phyloP scores from a whole-genome alignment of 2,329 filamentous ascomycete species.

The Exophiala sp. region DNA sequence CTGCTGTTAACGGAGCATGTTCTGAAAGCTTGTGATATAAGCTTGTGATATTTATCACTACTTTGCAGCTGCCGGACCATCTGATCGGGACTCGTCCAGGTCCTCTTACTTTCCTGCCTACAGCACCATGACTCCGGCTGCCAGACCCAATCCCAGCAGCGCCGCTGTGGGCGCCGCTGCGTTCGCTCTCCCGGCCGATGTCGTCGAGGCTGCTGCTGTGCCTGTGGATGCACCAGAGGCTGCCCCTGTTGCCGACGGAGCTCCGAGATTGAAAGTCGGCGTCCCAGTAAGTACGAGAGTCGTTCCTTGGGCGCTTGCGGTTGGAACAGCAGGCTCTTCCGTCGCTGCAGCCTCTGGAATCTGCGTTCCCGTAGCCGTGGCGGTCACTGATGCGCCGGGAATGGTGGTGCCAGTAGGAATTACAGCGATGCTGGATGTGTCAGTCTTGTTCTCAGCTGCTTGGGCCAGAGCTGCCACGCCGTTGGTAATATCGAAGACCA shows the following conservation, averaged over 20 bases:
- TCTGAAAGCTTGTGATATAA: too few species aligned
- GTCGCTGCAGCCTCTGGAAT: not conserved
- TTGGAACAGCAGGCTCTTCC: not conserved
- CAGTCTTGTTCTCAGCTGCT: conserved; percentile 12
- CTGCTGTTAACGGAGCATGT: too few species aligned
- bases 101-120: not conserved
- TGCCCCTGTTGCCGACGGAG: not conserved
- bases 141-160: conserved; percentile 17
- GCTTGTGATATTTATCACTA: too few species aligned
- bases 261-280: conserved; percentile 20
- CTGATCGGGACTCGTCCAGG: not conserved
- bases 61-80: too few species aligned
- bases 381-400: conserved; percentile 15
- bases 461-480: conserved; percentile 64
- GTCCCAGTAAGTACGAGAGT: conserved; percentile 16
- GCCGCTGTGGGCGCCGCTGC: conserved; percentile 15
- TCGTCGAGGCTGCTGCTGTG: conserved; percentile 4
- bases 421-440: conserved; percentile 14
- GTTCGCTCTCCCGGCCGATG: conserved; percentile 6
- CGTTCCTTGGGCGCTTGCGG: conserved; percentile 2
- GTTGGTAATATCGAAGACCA: conserved; percentile 67
- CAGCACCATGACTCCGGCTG: conserved; percentile 14
- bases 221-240: conserved; percentile 3
- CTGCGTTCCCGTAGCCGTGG: conserved; percentile 3
- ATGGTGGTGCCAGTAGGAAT: conserved; percentile 18